Base-by-base conservation (phyloP, 208 protist genomes). In the Trypanosomatidae sp. region DNA sequence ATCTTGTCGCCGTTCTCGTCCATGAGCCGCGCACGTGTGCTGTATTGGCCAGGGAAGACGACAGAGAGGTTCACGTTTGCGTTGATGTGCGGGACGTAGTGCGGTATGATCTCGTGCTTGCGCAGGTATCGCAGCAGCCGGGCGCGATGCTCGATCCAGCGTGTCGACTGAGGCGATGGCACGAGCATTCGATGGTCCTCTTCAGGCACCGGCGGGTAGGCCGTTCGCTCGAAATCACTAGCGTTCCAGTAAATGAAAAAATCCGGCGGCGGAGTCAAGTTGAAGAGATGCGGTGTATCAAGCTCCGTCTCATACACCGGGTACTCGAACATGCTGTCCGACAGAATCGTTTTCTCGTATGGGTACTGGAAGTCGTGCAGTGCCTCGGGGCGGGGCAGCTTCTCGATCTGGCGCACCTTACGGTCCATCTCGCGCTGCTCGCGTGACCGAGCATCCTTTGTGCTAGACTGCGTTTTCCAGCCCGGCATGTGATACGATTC, bases 231-330 rank as follows among this genome's bases (percentile, higher is more conserved):
- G 86, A 95, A 96, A 59, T 96, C 87, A 0, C 71, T 47, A 4
- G 79, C 87, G 76, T 95, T 96, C 90, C 91, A 95, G 80, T 94
- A 95, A 4, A 97, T 56, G 62, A 96, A 96, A 67, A 97, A 97
- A 74, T 95, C 81, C 7, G 91, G 89, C 7, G 93, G 93, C 39
- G 89, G 88, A 5, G 86, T 88, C n/a, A 95, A 46, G 79, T 96
- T 86, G 77, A 95, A 97, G 50, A 96, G 86, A 52, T 90, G 77
- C 50, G 91, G 93, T 13, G 91, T 96, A 74, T 97, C 93, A 13
- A 97, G 82, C 76, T 95, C 90, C 47, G 92, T 92, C 72, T 92
- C 93, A 79, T 93, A 97, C 36, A 96, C 86, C 1, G 93, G 93
- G 74, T 92, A 94, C 80, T 96, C 85, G 68, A 95, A 97, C 93